Conservation (phyloP, 1,284 basidiomycete genomes). For the Pterulicium gracile region DNA sequence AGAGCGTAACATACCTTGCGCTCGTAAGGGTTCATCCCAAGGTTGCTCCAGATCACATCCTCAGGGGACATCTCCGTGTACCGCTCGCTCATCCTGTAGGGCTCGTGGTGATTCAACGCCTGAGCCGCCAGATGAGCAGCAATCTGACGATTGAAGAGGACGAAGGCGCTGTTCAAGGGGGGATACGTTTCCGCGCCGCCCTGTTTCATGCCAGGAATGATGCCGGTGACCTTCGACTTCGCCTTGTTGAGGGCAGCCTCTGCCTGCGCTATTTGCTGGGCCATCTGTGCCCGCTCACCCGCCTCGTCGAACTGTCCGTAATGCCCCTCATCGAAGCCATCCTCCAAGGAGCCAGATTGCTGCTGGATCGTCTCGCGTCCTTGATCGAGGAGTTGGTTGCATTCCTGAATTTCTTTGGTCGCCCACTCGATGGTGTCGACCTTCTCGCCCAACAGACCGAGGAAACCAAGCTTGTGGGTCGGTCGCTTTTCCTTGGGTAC, state of each 20-base stretch:
- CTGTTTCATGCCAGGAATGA: constrained; percentile 14
- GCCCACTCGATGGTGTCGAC: constrained; percentile 92
- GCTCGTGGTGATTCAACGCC: constrained; percentile 65
- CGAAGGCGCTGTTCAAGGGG: constrained; percentile 77
- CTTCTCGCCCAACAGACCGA: constrained; percentile 65
- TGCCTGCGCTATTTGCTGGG: not conserved
- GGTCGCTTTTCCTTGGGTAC: constrained; percentile 70
- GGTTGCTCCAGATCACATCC: constrained; percentile 88
- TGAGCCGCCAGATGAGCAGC: constrained; percentile 82
- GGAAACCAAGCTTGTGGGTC: constrained; percentile 57
- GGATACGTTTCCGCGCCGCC: constrained; percentile 38
- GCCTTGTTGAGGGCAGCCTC: not conserved
- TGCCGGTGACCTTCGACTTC: constrained; percentile 8
- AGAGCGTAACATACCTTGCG: constrained; percentile 27
- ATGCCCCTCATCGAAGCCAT: not conserved
- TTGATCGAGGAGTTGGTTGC: constrained; percentile 38
- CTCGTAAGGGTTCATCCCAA: constrained; percentile 86
- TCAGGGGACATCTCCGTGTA: constrained; percentile 69
- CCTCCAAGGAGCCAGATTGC: not conserved
- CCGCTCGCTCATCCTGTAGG: constrained; percentile 62
- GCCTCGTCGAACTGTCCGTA: not conserved
- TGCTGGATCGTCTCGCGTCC: constrained; percentile 27
- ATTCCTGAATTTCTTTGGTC: constrained; percentile 53
- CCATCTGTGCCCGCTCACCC: not conserved
- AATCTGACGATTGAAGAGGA: constrained; percentile 90